Base-by-base conservation (phyloP, 1,139 yeast genomes). In the Kodamaea sp. region DNA sequence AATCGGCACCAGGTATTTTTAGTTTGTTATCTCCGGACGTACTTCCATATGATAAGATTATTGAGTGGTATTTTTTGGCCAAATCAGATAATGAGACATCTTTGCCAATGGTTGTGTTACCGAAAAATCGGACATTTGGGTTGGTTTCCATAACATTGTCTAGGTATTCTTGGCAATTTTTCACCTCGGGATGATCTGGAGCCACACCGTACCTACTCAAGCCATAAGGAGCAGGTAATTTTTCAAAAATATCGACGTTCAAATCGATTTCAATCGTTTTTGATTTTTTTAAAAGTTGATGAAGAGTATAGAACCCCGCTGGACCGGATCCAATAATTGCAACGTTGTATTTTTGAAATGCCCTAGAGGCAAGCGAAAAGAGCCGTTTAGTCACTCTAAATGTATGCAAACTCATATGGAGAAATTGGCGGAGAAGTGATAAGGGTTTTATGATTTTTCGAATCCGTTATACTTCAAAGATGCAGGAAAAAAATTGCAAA, bases 131-230 rank as follows among this genome's bases (percentile, higher is more conserved):
- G 43, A 85, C 86, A 32, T 41, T 32, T 23, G 42, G 29, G 24
- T 48, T 44, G n/a, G 41, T 37, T 15, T 54, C 47, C 54, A 84
- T 84, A 24, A 84, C 74, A 42, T 81, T 79, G 6, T 73, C 73
- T 56, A 94, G 81, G 40, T 89, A 82, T 22, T 85, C 94, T 58
- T 88, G 89, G 54, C 94, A 84, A 46, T 81, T 81, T 58, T 92
- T 92, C 29, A 92, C 97, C 55, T 92, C 98, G 0, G 97, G 96
- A 60, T 92, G 98, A 62, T 92, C 99, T 1, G 99, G 99, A 0
- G 98, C 97, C n/a, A 92, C 97, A 1, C 99, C 99, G 56, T 79
- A 90, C 32, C 99, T 64, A 35, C 92, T 81, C 29, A 92, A 68
- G 0, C 99, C 99, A 63, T 76, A 92, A 0, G 98, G 98, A 2